phyloP scores from a whole-genome alignment of 768 basidiomycete genomes.

The Hortiboletus flavorubellus region DNA sequence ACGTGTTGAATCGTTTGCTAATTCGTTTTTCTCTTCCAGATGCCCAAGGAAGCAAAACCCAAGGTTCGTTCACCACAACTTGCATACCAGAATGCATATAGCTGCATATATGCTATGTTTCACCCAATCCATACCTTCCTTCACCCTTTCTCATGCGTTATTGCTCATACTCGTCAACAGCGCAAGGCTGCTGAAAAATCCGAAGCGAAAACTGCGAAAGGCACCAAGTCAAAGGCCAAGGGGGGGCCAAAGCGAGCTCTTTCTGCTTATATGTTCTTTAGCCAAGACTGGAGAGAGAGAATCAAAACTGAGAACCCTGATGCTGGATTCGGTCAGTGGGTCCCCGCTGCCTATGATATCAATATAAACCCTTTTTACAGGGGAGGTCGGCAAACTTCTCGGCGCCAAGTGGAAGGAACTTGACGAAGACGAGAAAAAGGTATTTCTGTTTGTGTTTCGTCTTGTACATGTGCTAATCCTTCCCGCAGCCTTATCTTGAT shows the following conservation, averaged over 20 bases:
- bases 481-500: conserved; percentile 76
- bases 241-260: conserved; percentile 79
- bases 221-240: conserved; percentile 73
- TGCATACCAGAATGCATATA: conserved; percentile 1
- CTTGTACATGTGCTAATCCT: conserved; percentile 3
- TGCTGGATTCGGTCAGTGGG: conserved; percentile 75
- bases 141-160: not conserved
- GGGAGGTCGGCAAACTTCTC: conserved; percentile 91
- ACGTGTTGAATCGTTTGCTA: conserved; percentile 41
- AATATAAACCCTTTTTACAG: conserved; percentile 35
- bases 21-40: conserved; percentile 43
- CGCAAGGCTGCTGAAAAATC: conserved; percentile 76
- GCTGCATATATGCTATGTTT: conserved; percentile 18
- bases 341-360: not conserved
- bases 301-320: conserved; percentile 97
- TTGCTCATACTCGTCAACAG: conserved; percentile 35
- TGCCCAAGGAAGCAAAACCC: conserved; percentile 78
- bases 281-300: conserved; percentile 91
- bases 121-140: conserved; percentile 3
- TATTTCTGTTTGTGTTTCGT: conserved; percentile 29
- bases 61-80: conserved; percentile 46
- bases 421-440: conserved; percentile 88
- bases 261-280: conserved; percentile 99
- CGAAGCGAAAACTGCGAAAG: conserved; percentile 46
- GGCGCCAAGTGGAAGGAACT: conserved; percentile 98